Percentiles rank a stretch among this genome's conserved stretches.
Evolutionary conservation across 2,329 filamentous ascomycete species (phyloP).

Genomic region (Aspergillus spinulosporus): DNA sequence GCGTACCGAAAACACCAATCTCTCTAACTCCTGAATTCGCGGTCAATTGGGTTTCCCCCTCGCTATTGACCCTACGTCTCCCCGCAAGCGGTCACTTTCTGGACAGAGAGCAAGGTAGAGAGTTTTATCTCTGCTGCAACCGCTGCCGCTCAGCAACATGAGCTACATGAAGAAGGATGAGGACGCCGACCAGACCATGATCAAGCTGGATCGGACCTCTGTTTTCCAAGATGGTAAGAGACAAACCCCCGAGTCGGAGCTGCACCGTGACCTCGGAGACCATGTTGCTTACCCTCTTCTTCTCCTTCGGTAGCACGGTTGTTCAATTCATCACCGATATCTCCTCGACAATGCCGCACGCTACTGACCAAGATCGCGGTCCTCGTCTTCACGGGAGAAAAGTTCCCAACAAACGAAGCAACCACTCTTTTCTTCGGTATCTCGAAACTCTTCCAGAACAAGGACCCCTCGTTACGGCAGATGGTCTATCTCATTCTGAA

Average conservation of each 20-base stretch:
- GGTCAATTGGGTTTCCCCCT: slow-evolving; percentile 24
- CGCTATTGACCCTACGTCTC: slow-evolving; percentile 28
- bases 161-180: slow-evolving; percentile 99
- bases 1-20: slow-evolving; percentile 19
- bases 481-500: slow-evolving; percentile 99
- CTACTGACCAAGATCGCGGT: slow-evolving; percentile 96
- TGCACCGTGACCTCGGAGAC: slow-evolving; percentile 15
- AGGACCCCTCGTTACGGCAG: slow-evolving; percentile 94
- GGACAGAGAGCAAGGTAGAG: slow-evolving; percentile 18
- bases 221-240: slow-evolving; percentile 95
- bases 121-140: slow-evolving; percentile 30
- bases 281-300: slow-evolving; percentile 21
- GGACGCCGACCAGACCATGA: slow-evolving; percentile 87
- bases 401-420: slow-evolving; percentile 94
- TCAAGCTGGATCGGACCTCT: slow-evolving; percentile 96
- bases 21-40: slow-evolving; percentile 23
- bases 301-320: slow-evolving; percentile 67
- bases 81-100: slow-evolving; percentile 16
- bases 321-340: slow-evolving; percentile 97
- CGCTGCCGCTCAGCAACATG: slow-evolving; percentile 57
- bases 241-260: slow-evolving; percentile 2
- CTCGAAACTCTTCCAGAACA: slow-evolving; percentile 99
- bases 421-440: slow-evolving; percentile 98
- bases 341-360: slow-evolving; percentile 94
- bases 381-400: slow-evolving; percentile 93